Conservation (phyloP, 805 yeast species). For the Pichia nakasei region DNA sequence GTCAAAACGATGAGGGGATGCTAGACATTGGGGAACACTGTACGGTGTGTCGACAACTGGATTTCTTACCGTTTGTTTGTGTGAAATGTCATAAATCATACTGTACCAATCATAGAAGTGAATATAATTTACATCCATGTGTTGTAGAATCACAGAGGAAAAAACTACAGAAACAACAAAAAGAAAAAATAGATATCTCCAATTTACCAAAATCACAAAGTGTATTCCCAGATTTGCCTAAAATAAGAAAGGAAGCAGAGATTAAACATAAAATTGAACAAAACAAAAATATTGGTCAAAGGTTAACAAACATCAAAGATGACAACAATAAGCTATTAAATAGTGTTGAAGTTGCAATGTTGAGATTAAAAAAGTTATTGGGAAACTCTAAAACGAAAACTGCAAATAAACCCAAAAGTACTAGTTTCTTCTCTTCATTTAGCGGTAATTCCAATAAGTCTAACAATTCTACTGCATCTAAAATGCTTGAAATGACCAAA, state of each 20-base stretch:
- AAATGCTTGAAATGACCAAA: slow-evolving; percentile 29
- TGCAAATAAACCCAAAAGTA: too few relatives aligned
- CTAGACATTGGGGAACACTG: slow-evolving; percentile 56
- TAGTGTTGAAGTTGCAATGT: slow-evolving; percentile 12
- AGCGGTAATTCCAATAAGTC: not conserved
- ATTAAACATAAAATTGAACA: slow-evolving; percentile 9
- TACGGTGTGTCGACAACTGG: slow-evolving; percentile 40
- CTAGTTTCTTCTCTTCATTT: too few relatives aligned
- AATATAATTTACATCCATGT: slow-evolving; percentile 26
- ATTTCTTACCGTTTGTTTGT: slow-evolving; percentile 52
- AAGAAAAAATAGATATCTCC: slow-evolving; percentile 6
- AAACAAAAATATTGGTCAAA: slow-evolving; percentile 9
- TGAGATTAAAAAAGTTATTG: slow-evolving; percentile 9
- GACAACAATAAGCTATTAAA: slow-evolving; percentile 5
- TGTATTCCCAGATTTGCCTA: slow-evolving; percentile 44
- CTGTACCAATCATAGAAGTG: slow-evolving; percentile 42
- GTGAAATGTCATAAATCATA: slow-evolving; percentile 31
- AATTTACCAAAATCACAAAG: slow-evolving; percentile 34
- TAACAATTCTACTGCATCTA: not conserved
- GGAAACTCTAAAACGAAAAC: slow-evolving; percentile 1
- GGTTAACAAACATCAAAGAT: slow-evolving; percentile 4
- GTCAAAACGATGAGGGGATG: slow-evolving; percentile 25
- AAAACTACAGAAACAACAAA: slow-evolving; percentile 1
- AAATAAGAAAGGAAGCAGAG: slow-evolving; percentile 31
- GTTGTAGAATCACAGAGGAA: slow-evolving; percentile 16